phyloP scores from a whole-genome alignment of 2,329 filamentous ascomycete species.

The Penicillium sp. region DNA sequence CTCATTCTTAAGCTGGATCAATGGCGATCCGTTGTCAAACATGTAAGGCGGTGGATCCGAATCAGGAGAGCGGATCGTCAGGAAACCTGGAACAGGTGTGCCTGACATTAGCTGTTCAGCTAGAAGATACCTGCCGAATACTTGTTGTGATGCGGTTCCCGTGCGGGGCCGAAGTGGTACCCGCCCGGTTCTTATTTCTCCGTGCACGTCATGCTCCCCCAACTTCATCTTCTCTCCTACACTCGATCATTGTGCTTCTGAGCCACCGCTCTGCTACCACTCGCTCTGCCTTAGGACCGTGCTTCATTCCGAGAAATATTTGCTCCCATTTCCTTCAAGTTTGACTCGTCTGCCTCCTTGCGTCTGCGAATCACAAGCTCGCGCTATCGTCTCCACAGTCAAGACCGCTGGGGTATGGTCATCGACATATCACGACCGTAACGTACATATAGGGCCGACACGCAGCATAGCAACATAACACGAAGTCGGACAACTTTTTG shows the following conservation, averaged over 20 bases:
- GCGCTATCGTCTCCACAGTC: background rate
- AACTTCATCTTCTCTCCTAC: background rate
- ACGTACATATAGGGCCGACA: background rate
- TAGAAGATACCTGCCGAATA: background rate
- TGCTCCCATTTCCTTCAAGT: background rate
- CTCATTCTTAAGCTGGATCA: too few species aligned
- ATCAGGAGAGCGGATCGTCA: too few species aligned
- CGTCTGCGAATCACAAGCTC: background rate
- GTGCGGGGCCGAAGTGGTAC: conserved; percentile 10
- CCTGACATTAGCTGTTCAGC: conserved; percentile 2
- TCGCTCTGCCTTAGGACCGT: background rate
- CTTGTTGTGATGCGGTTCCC: conserved; percentile 1
- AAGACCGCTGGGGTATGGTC: background rate
- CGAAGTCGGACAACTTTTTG: background rate
- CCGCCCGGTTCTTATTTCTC: background rate
- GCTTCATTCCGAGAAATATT: too few species aligned
- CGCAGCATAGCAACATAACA: background rate
- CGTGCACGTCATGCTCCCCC: conserved; percentile 16
- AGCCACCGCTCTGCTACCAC: background rate
- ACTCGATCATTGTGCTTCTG: background rate
- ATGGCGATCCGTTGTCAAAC: too few species aligned
- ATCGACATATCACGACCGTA: background rate
- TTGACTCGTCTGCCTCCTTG: background rate
- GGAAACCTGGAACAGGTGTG: background rate
- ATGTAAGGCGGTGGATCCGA: too few species aligned